Evolutionary conservation across 1,284 basidiomycete genomes (phyloP), one percentile per base, ranked within the genome.

Genomic region (Porodaedalea pini): DNA sequence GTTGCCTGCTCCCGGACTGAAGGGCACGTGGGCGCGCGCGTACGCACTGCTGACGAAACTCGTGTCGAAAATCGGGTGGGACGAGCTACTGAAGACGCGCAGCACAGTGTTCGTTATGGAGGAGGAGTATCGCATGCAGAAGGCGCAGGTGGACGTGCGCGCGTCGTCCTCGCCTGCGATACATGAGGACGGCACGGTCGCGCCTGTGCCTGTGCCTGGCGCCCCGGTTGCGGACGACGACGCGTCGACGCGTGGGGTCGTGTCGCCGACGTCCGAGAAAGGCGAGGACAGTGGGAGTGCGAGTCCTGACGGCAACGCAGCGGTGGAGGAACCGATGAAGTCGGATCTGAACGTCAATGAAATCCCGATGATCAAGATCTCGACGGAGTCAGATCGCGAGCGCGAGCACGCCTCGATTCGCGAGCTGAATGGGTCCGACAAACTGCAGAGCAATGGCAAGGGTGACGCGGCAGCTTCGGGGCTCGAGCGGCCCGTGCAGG

Each of bases 81-180:
- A 99, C 72, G 97, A 99, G 75, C 80, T 99, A 13, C 80, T 99
- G 57, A 94, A 94, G 75, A 91, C 90, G 29, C 86, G 96, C 78
- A 94, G 91, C 70, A 76, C 80, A 48, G 96, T 99, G 8, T 99
- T 99, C 72, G 97, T 99, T 37, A 99, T 99, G 96, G 96, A 99
- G 71, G 96, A 99, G 70, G 96, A 99, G 71, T 99, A 99, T 70
- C 80, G 97, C 29, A 89, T 82, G 84, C 86, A 90, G 71, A 90
- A 90, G 67, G 84, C 84, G 2, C 82, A 87, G n/a, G 71, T 66
- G 1, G 84, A 89, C 37, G 71, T 82, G 29, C 76, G 75, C 15
- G 68, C 2, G 13, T 61, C 61, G 23, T 44, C 60, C 3, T 49
- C 59, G 13, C 57, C 47, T n/a, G 75, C 81, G 32, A 80, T 84